Evolutionary conservation across 2,329 filamentous ascomycete species (phyloP).

Genomic region (Pyrenochaeta sp.): DNA sequence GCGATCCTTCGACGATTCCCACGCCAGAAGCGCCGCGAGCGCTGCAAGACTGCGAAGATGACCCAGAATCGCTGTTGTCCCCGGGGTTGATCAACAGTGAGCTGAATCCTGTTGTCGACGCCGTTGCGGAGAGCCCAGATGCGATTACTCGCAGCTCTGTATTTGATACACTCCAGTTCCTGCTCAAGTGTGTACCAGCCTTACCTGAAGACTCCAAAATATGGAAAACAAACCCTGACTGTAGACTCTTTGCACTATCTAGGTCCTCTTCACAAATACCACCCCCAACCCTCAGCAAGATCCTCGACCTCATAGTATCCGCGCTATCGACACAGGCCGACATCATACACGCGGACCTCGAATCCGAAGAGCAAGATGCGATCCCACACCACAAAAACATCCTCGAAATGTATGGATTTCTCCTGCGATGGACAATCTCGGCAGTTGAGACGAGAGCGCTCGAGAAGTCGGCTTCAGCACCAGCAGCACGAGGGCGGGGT

Average conservation of each 20-base stretch:
- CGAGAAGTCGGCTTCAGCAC: slow-evolving; percentile 81
- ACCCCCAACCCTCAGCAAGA: slow-evolving; percentile 84
- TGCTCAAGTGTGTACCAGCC: slow-evolving; percentile 88
- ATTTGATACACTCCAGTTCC: slow-evolving; percentile 93
- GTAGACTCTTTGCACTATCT: slow-evolving; percentile 69
- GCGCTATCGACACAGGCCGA: slow-evolving; percentile 88
- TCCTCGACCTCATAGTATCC: slow-evolving; percentile 89
- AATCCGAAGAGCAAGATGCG: slow-evolving; percentile 83
- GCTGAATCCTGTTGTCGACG: slow-evolving; percentile 90
- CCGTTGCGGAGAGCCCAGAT: slow-evolving; percentile 90
- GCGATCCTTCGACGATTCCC: slow-evolving; percentile 82
- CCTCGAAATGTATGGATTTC: slow-evolving; percentile 91
- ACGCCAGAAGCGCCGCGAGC: slow-evolving; percentile 86
- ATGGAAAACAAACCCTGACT: slow-evolving; percentile 58
- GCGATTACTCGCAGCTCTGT: slow-evolving; percentile 78
- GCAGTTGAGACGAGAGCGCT: slow-evolving; percentile 94
- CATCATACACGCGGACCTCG: slow-evolving; percentile 82
- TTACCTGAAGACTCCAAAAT: slow-evolving; percentile 34
- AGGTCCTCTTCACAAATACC: slow-evolving; percentile 85
- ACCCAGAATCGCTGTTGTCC: slow-evolving; percentile 81
- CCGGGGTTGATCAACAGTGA: slow-evolving; percentile 81
- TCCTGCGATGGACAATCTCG: slow-evolving; percentile 93
- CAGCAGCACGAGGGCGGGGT: slow-evolving; percentile 75
- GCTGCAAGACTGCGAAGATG: slow-evolving; percentile 90
- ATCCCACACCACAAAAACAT: slow-evolving; percentile 88